A percentile compares a stretch with the other conserved stretches of the same genome.
phyloP scores from a whole-genome alignment of 2,329 filamentous ascomycete genomes.

The Nakataea oryzae region DNA sequence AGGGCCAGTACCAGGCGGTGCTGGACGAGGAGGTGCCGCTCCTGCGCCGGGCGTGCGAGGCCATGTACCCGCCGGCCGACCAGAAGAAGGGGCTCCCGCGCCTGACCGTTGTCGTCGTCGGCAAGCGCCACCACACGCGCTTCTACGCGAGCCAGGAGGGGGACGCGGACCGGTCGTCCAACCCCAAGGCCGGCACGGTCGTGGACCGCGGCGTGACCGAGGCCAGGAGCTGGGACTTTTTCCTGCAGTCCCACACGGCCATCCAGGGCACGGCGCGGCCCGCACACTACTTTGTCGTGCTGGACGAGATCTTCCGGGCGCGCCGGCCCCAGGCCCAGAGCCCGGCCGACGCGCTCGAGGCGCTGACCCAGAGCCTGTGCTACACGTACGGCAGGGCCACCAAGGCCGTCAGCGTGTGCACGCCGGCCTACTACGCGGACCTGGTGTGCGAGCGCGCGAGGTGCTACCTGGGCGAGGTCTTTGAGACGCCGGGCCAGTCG shows the following conservation, averaged over 20 bases:
- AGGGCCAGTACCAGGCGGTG: conserved; percentile 68
- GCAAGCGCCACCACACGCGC: conserved; percentile 81
- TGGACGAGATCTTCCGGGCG: conserved; percentile 55
- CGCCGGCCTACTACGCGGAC: conserved; percentile 86
- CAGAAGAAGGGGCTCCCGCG: conserved; percentile 41
- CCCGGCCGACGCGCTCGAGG: conserved; percentile 59
- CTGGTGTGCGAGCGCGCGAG: conserved; percentile 70
- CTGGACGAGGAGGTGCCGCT: conserved; percentile 56
- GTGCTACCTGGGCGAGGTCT: conserved; percentile 55
- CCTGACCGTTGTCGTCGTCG: conserved; percentile 67
- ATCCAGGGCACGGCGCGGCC: conserved; percentile 60
- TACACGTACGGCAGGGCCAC: conserved; percentile 78
- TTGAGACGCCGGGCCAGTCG: conserved; percentile 27
- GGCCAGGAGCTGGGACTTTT: conserved; percentile 73
- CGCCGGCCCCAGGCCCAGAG: background rate
- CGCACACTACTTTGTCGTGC: conserved; percentile 68
- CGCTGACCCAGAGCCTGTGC: conserved; percentile 67
- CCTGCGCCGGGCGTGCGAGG: conserved; percentile 48
- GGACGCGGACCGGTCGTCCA: conserved; percentile 21
- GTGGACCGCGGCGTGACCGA: conserved; percentile 78
- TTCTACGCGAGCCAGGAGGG: conserved; percentile 60
- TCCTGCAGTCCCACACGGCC: conserved; percentile 68
- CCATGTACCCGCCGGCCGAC: conserved; percentile 19
- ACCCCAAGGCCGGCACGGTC: conserved; percentile 65
- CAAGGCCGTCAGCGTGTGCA: conserved; percentile 76